Evolutionary conservation across 805 yeast genomes (phyloP), one percentile per base, ranked within the genome.

Genomic region (Myxozyma monticola): DNA sequence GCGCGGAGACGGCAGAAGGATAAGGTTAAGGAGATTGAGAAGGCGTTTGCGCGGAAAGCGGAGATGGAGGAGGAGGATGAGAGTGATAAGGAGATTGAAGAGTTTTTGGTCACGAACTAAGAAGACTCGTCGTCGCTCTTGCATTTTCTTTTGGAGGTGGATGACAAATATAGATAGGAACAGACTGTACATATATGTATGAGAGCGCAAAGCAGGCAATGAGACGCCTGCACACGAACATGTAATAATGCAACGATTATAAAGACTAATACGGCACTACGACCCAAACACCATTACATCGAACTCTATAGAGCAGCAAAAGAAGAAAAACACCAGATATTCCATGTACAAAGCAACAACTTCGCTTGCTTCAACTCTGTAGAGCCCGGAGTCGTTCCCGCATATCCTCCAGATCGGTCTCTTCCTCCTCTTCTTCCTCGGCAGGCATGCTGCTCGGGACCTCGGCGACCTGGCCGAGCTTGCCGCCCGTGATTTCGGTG

Each of bases 321-420:
- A n/a, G n/a, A n/a, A n/a, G n/a, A n/a, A n/a, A n/a, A n/a, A n/a
- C n/a, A n/a, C n/a, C n/a, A n/a, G n/a, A n/a, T n/a, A n/a, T n/a
- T n/a, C n/a, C n/a, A n/a, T n/a, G n/a, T n/a, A n/a, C n/a, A n/a
- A n/a, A n/a, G n/a, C n/a, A n/a, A n/a, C n/a, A n/a, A n/a, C n/a
- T n/a, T n/a, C n/a, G n/a, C n/a, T n/a, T n/a, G n/a, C n/a, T n/a
- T 48, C 55, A 80, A 46, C 76, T 77, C 65, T 91, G 97, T 53
- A 91, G 70, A 0, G 96, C 97, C 61, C 76, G 82, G 40, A 91
- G 74, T 51, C 98, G 74, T 64, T 90, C 91, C 60, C 96, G 77
- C 97, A 93, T 91, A 60, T 84, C 89, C 57, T 80, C 80, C 47
- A 91, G 71, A 62, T 87, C 80, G 52, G 79, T 84, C 37, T 83